These are phyloP conservation scores for Dictyostelium intermedium DNA, from an alignment of 78 protist species.

Conservation along the genomic window DNA sequence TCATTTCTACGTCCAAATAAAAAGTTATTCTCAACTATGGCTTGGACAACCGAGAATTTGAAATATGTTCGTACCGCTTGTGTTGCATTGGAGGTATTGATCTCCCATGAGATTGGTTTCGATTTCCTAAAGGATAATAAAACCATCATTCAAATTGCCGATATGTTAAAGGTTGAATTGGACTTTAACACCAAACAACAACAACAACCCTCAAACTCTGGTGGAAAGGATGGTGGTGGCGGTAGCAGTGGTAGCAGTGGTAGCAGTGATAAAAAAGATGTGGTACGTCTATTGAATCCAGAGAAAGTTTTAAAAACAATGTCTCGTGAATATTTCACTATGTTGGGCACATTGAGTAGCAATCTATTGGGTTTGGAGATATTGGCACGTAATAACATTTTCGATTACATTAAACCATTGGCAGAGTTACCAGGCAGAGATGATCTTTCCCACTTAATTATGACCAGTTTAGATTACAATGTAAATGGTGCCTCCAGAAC, in stretches of 20 bases:
- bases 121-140: constrained; percentile 68
- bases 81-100: constrained; percentile 47
- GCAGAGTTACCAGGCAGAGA: constrained; percentile 70
- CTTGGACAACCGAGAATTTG: constrained; percentile 79
- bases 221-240: too few species aligned
- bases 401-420: constrained; percentile 64
- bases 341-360: constrained; percentile 50
- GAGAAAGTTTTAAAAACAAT: constrained; percentile 74
- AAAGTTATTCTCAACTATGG: constrained; percentile 60
- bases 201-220: too few species aligned
- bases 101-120: constrained; percentile 56
- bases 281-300: constrained; percentile 19
- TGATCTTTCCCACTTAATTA: constrained; percentile 54
- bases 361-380: constrained; percentile 58
- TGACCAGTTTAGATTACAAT: constrained; percentile 65
- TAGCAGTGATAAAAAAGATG: background rate
- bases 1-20: constrained; percentile 65
- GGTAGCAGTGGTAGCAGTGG: too few species aligned
- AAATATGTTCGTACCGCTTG: constrained; percentile 67
- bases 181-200: background rate
- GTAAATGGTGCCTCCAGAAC: constrained; percentile 30
- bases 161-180: constrained; percentile 52
- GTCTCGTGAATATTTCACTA: constrained; percentile 81
- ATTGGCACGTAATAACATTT: constrained; percentile 40
- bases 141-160: constrained; percentile 52